These are phyloP conservation scores for Clavispora fructus DNA, from an alignment of 805 yeast species.

Conservation along the genomic window DNA sequence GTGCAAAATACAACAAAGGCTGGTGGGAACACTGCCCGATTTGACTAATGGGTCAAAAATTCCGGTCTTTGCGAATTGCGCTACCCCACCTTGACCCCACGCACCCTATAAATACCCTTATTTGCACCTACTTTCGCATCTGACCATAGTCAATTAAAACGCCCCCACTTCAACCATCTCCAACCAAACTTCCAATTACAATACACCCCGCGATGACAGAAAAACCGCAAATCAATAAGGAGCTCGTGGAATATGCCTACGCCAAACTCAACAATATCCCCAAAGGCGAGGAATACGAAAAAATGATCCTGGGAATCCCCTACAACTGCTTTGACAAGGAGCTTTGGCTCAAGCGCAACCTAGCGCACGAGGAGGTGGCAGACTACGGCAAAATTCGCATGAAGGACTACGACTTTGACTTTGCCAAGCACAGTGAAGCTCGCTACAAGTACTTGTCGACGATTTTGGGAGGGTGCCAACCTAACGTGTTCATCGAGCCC, in stretches of 20 bases:
- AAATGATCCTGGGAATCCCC: constrained; percentile 49
- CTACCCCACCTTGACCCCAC: not conserved
- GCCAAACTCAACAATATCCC: constrained; percentile 30
- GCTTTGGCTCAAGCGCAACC: constrained; percentile 22
- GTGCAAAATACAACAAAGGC: too few species aligned
- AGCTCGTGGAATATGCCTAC: constrained; percentile 31
- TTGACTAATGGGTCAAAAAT: not conserved
- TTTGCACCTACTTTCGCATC: too few species aligned
- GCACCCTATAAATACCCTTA: too few species aligned
- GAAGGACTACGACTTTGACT: constrained; percentile 25
- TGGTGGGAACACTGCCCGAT: too few species aligned
- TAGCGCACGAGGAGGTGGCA: constrained; percentile 29
- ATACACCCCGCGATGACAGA: not conserved
- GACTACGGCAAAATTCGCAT: constrained; percentile 31
- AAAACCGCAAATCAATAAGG: constrained; percentile 19
- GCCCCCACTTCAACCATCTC: too few species aligned
- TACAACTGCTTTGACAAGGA: constrained; percentile 34
- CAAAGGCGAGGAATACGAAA: constrained; percentile 42
- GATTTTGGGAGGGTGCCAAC: constrained; percentile 47
- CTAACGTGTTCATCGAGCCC: constrained; percentile 43
- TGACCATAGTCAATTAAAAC: too few species aligned
- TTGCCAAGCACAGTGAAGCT: constrained; percentile 26
- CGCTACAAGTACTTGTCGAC: constrained; percentile 30
- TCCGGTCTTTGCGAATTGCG: not conserved
- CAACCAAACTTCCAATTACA: too few species aligned